phyloP scores from a whole-genome alignment of 768 basidiomycete genomes.

The Agaricus subrufescens region DNA sequence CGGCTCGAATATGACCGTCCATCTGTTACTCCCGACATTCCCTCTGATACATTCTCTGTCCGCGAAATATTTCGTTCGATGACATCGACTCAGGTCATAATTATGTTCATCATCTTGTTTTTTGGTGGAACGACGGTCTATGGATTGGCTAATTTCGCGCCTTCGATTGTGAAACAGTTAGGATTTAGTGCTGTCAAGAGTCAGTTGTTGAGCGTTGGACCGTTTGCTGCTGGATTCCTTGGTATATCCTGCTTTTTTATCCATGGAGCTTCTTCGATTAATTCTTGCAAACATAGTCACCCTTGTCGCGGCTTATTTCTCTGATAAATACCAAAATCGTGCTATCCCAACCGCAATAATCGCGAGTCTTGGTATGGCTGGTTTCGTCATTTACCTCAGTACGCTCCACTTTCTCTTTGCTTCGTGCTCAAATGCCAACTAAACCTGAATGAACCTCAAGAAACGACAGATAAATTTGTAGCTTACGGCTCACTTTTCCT shows the following conservation, averaged over 20 bases:
- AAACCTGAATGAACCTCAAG: conserved; percentile 9
- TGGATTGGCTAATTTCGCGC: conserved; percentile 26
- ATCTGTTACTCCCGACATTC: conserved; percentile 15
- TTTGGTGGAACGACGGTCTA: conserved; percentile 29
- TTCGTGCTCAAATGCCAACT: neutral
- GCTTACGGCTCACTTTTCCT: conserved; percentile 30
- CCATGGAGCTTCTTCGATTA: no score
- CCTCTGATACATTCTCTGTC: conserved; percentile 24
- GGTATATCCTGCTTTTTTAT: conserved; percentile 15
- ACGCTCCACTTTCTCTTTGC: neutral
- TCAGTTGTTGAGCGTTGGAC: conserved; percentile 36
- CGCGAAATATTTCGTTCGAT: conserved; percentile 26
- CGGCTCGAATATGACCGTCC: conserved; percentile 30
- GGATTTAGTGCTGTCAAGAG: conserved; percentile 36
- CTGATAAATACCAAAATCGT: no score
- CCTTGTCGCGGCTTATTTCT: no score
- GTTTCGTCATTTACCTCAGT: conserved; percentile 26
- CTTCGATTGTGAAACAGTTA: conserved; percentile 48
- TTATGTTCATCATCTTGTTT: conserved; percentile 30
- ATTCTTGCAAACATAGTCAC: no score
- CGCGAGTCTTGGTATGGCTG: conserved; percentile 10
- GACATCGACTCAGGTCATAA: conserved; percentile 28
- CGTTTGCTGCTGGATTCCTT: conserved; percentile 28
- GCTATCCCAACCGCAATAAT: no score
- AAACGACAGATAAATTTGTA: conserved; percentile 18